These are phyloP conservation scores for Porcisia hertigi DNA, from an alignment of 208 protist species.

Conservation along the genomic window DNA sequence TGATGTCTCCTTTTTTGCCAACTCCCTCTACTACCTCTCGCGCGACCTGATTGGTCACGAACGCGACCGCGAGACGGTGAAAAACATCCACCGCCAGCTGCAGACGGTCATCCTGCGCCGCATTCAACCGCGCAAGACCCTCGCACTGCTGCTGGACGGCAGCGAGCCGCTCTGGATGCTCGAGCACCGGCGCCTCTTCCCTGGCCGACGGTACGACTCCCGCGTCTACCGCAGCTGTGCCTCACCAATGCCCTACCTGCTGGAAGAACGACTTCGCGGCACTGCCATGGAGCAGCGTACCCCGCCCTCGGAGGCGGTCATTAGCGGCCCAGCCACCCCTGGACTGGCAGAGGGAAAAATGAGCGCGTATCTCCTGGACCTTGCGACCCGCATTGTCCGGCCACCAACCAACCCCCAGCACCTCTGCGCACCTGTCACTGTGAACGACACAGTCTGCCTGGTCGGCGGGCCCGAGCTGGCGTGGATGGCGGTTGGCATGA, in stretches of 20 bases:
- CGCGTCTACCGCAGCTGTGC: constrained; percentile 75
- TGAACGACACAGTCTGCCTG: constrained; percentile 67
- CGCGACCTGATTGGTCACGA: constrained; percentile 67
- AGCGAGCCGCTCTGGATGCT: constrained; percentile 75
- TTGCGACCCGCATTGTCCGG: constrained; percentile 48
- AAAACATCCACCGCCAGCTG: constrained; percentile 59
- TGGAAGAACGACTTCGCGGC: constrained; percentile 62
- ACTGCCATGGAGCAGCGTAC: constrained; percentile 42
- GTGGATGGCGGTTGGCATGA: constrained; percentile 51
- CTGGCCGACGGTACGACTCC: constrained; percentile 55
- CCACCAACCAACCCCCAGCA: constrained; percentile 20
- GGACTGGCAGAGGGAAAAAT: constrained; percentile 75
- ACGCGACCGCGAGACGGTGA: constrained; percentile 63
- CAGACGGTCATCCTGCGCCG: constrained; percentile 53
- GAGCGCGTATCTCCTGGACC: constrained; percentile 73
- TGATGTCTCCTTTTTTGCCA: constrained; percentile 51
- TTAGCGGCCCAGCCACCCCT: constrained; percentile 54
- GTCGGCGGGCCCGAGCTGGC: constrained; percentile 64
- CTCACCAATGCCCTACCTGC: constrained; percentile 64
- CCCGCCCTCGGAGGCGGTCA: constrained; percentile 51
- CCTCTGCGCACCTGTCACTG: constrained; percentile 23
- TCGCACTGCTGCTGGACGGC: constrained; percentile 73
- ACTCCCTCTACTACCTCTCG: constrained; percentile 46
- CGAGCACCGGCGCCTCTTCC: constrained; percentile 58
- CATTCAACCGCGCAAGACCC: constrained; percentile 57